Base-by-base conservation (phyloP, 371 early-diverging fungal genomes). In the Saksenaea vasiformis region DNA sequence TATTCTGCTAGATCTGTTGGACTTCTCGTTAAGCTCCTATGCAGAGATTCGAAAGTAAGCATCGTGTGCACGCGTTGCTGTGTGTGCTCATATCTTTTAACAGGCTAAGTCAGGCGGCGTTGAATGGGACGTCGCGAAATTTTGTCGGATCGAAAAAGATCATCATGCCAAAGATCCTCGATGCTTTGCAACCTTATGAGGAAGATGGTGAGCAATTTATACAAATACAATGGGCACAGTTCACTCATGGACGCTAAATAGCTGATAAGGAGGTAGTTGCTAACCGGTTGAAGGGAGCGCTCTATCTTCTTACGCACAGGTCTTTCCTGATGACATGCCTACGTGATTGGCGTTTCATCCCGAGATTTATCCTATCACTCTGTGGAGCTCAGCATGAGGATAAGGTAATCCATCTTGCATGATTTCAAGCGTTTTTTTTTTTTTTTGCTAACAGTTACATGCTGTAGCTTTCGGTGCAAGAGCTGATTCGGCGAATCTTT, bases 371-470 rank as follows among this genome's bases (percentile, higher is more conserved):
- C 3, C 66, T 79, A 17, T 78, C 86, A 1, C 72, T 94, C 0
- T 90, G 88, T 60, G 69, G 76, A 19, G 90, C 90, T 5, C 88
- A 92, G 60, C 91, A 91, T 60, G 88, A 91, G 54, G 93, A 94
- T 62, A 91, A 93, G 74, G 85, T 81, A 54, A 34, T 41, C 11
- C 19, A 60, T 34, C 7, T 31, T 22, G 27, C 27, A 10, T 7
- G 4, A 0, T 1, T 41, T 41, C 43, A 14, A n/a, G 19, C 43
- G 14, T 14, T 22, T 14, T n/a, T 17, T 44, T 44, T 44, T 1
- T 7, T 44, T 44, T 44, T 47, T 17, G 24, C 39, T 55, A 11
- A 36, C 27, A 47, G 14, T 27, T 60, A 3, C 15, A 26, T 19
- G n/a, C n/a, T 62, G 9, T 64, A 85, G 80, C 85, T 88, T 11